A percentile compares a stretch with the other conserved stretches of the same genome.
Conservation (phyloP, 1,284 basidiomycete genomes). For the Lignosus rhinocerotis region DNA sequence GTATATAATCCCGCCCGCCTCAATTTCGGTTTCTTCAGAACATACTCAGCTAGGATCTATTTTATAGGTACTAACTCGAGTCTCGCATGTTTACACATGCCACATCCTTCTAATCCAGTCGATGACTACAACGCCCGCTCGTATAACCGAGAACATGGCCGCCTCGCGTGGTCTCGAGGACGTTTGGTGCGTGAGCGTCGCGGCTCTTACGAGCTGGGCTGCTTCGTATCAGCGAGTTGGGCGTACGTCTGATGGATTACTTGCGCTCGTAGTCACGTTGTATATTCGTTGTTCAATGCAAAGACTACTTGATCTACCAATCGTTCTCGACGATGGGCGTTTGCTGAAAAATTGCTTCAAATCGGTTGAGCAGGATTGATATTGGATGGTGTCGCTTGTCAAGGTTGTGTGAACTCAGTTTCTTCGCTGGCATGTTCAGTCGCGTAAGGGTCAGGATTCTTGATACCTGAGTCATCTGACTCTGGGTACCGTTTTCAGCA, state of each 20-base stretch:
- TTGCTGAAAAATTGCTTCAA: no score
- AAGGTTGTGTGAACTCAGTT: no score
- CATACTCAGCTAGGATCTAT: constrained; percentile 90
- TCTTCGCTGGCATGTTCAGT: no score
- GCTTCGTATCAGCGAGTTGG: constrained; percentile 56
- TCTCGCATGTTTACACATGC: constrained; percentile 87
- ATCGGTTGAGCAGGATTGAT: no score
- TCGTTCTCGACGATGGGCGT: no score
- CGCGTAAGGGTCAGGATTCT: no score
- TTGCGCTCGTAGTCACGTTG: not conserved
- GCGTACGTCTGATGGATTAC: constrained; percentile 78
- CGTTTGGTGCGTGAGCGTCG: constrained; percentile 55
- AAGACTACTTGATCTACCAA: no score
- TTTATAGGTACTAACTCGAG: constrained; percentile 88
- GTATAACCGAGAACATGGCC: constrained; percentile 53
- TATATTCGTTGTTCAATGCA: not conserved
- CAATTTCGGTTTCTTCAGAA: constrained; percentile 52
- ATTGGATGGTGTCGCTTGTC: no score
- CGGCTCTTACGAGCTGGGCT: constrained; percentile 41
- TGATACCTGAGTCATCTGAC: no score
- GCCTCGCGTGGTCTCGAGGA: constrained; percentile 60
- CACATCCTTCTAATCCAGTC: constrained; percentile 78
- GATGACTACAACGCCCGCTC: constrained; percentile 51
- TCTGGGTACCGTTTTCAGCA: no score
- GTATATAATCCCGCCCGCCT: constrained; percentile 41